Evolutionary conservation across 371 early-diverging fungal genomes (phyloP).

Genomic region (Conidiobolus incongruus): DNA sequence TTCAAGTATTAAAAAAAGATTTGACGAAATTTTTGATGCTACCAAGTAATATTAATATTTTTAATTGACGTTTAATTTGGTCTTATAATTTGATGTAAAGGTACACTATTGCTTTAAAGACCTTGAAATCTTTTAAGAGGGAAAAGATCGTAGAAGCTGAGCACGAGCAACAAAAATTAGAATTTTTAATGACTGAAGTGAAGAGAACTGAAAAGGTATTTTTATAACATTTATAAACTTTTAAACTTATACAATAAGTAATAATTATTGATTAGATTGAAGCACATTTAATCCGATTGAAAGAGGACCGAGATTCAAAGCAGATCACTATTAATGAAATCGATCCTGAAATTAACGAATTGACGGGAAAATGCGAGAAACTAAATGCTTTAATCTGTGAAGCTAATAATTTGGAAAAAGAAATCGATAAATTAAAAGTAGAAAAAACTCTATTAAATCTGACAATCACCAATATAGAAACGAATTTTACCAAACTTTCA

Average conservation of each 20-base stretch:
- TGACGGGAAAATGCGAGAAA: neutral
- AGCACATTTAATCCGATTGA: no score
- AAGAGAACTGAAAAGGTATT: neutral
- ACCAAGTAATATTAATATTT: constrained; percentile 31
- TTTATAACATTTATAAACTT: no score
- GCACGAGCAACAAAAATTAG: constrained; percentile 34
- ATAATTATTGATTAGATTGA: no score
- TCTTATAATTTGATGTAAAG: constrained; percentile 9
- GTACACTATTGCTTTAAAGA: constrained; percentile 83
- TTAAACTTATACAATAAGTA: no score
- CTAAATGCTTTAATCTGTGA: neutral
- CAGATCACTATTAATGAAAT: no score
- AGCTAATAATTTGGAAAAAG: no score
- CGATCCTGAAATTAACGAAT: neutral
- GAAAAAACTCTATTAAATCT: no score
- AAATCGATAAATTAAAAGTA: no score
- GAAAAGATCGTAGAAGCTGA: constrained; percentile 37
- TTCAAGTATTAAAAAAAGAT: constrained; percentile 78
- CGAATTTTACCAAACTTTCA: no score
- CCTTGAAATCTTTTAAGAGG: constrained; percentile 60
- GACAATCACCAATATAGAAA: no score
- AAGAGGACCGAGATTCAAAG: no score
- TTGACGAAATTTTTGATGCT: constrained; percentile 97
- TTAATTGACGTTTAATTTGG: neutral
- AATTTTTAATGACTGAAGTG: constrained; percentile 14